Evolutionary conservation across 495 filamentous ascomycete species (phyloP).

Genomic region (Symbiotaphrina buchneri): DNA sequence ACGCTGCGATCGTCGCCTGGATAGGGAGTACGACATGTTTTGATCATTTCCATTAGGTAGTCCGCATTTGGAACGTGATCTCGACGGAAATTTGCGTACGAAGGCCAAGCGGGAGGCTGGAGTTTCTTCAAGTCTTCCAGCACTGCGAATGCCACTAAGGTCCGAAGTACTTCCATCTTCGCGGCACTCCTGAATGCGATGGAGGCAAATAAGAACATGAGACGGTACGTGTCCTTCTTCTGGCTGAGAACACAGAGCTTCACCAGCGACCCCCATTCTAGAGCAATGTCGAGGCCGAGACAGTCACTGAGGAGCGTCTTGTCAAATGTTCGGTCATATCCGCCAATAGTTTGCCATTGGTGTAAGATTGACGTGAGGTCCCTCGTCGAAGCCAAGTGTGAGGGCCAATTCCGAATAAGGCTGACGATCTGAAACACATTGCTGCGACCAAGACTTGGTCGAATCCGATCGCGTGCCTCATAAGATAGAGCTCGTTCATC

Average conservation of each 20-base stretch:
- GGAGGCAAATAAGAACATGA: conserved; percentile 22
- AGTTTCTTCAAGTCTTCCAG: conserved; percentile 14
- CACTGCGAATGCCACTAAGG: conserved; percentile 15
- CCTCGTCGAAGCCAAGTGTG: conserved; percentile 6
- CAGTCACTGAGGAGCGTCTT: conserved; percentile 11
- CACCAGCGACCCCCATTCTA: conserved; percentile 21
- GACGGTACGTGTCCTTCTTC: conserved; percentile 8
- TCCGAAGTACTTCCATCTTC: conserved; percentile 15
- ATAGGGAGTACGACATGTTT: conserved; percentile 8
- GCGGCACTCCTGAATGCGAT: conserved; percentile 15
- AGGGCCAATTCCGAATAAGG: conserved; percentile 11
- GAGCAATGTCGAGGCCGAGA: conserved; percentile 13
- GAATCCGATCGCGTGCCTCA: conserved; percentile 5
- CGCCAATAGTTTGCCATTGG: conserved; percentile 16
- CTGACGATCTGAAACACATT: conserved; percentile 13
- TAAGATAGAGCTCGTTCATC: too few species aligned
- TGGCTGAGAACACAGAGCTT: conserved; percentile 9
- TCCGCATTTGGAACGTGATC: conserved; percentile 8
- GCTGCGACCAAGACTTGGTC: conserved; percentile 1
- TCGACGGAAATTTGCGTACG: conserved; percentile 10
- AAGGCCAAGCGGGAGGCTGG: conserved; percentile 10
- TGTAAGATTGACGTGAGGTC: conserved; percentile 14
- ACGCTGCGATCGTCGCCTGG: conserved; percentile 9
- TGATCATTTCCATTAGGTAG: conserved; percentile 9
- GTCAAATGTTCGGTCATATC: conserved; percentile 13